Percentiles rank a stretch among this genome's conserved stretches.
Evolutionary conservation across 352 stramenopile genomes (phyloP).

Genomic region (Nothophytophthora sp.): DNA sequence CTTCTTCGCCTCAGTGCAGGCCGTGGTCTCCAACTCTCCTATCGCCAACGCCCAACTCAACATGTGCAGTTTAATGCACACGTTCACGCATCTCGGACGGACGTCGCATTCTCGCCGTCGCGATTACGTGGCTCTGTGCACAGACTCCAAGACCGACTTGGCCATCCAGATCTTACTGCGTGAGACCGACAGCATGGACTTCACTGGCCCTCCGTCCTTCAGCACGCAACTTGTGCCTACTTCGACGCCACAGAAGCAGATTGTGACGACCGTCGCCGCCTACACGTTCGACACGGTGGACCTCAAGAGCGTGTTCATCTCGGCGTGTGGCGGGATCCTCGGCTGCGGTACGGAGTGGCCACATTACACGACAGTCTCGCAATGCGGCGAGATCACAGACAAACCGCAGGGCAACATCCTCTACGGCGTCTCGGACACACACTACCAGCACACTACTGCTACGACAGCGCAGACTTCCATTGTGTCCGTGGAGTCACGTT

Average conservation of each 20-base stretch:
- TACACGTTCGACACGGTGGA: constrained; percentile 58
- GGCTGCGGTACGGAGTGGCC: constrained; percentile 48
- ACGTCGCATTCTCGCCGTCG: constrained; percentile 35
- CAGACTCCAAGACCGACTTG: constrained; percentile 48
- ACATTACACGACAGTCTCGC: constrained; percentile 33
- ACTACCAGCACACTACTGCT: constrained; percentile 27
- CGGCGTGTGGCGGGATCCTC: constrained; percentile 40
- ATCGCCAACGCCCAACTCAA: constrained; percentile 39
- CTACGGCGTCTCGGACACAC: constrained; percentile 39
- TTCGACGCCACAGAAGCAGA: constrained; percentile 27
- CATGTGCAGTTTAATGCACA: constrained; percentile 54
- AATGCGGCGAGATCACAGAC: constrained; percentile 29
- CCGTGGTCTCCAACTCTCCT: constrained; percentile 26
- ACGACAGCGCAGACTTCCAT: not conserved
- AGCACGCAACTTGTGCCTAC: constrained; percentile 25
- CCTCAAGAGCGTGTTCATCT: constrained; percentile 41
- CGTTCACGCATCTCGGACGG: constrained; percentile 46
- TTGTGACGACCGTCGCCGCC: constrained; percentile 43
- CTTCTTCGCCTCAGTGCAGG: constrained; percentile 45
- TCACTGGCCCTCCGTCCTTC: constrained; percentile 38
- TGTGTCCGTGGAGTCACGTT: constrained; percentile 28
- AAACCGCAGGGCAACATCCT: constrained; percentile 41
- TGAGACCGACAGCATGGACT: constrained; percentile 42
- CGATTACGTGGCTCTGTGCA: constrained; percentile 48
- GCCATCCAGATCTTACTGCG: constrained; percentile 49